Evolutionary conservation across 2,329 filamentous ascomycete genomes (phyloP).

Genomic region (Nothophoma quercina): DNA sequence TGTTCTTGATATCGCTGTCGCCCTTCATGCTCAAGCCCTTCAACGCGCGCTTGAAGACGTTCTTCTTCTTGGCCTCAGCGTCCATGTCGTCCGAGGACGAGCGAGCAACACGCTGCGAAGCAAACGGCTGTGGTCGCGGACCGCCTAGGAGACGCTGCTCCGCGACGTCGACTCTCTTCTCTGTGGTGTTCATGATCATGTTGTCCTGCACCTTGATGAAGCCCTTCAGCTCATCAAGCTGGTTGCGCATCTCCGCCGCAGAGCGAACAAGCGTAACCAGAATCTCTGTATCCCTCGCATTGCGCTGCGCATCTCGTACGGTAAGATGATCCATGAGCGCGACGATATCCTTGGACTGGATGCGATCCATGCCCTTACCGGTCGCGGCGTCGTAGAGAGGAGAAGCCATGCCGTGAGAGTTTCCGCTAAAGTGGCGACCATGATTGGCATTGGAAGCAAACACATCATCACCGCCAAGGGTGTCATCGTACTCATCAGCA

Average conservation of each 20-base stretch:
- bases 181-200: constrained; percentile 84
- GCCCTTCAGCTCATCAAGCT: constrained; percentile 93
- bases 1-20: constrained; percentile 84
- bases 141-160: constrained; percentile 83
- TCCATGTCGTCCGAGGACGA: constrained; percentile 63
- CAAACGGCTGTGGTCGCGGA: constrained; percentile 74
- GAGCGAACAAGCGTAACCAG: constrained; percentile 91
- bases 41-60: constrained; percentile 91
- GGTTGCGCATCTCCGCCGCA: constrained; percentile 95
- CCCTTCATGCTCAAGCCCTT: constrained; percentile 90
- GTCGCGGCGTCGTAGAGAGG: constrained; percentile 91
- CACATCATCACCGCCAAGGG: constrained; percentile 53
- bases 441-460: constrained; percentile 56
- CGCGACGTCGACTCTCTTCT: constrained; percentile 86
- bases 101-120: constrained; percentile 63
- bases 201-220: constrained; percentile 91
- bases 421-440: constrained; percentile 77
- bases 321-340: constrained; percentile 98
- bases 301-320: constrained; percentile 94
- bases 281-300: constrained; percentile 95
- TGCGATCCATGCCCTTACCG: constrained; percentile 85
- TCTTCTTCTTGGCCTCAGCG: constrained; percentile 79
- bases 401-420: constrained; percentile 90
- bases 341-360: constrained; percentile 95
- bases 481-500: constrained; percentile 58